phyloP scores from a whole-genome alignment of 2,329 filamentous ascomycete species.

The Aspergillus sclerotialis region DNA sequence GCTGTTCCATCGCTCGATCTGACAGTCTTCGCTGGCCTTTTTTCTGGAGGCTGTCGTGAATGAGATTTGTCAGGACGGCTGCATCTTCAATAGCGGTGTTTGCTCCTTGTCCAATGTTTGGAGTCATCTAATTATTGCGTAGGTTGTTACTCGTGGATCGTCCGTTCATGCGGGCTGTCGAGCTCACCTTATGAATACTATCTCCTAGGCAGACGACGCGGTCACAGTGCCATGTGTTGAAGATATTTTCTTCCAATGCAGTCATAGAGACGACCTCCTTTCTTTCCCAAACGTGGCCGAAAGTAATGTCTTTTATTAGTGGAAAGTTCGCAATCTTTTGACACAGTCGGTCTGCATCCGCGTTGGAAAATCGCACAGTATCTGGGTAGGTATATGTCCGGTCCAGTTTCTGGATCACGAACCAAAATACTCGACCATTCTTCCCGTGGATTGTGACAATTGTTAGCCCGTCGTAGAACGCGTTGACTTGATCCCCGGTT shows the following conservation, averaged over 20 bases:
- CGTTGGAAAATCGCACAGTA: conserved; percentile 13
- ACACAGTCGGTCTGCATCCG: conserved; percentile 12
- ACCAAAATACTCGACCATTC: conserved; percentile 19
- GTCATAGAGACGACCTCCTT: conserved; percentile 11
- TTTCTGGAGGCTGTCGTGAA: conserved; percentile 12
- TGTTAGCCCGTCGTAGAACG: conserved; percentile 9
- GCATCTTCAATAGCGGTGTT: conserved; percentile 37
- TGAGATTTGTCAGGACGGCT: conserved; percentile 26
- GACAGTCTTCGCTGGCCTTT: neutral
- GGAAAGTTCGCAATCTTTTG: conserved; percentile 4
- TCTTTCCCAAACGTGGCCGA: conserved; percentile 19
- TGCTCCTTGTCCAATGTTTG: conserved; percentile 33
- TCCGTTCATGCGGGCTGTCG: too few relatives aligned
- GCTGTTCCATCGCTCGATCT: conserved; percentile 1
- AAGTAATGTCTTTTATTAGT: conserved; percentile 10
- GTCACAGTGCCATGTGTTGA: conserved; percentile 17
- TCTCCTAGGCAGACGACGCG: conserved; percentile 20
- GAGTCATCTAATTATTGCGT: conserved; percentile 29
- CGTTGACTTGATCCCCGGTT: conserved; percentile 13
- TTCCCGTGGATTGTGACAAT: conserved; percentile 15
- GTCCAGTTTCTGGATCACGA: conserved; percentile 18
- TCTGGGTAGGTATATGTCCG: conserved; percentile 14
- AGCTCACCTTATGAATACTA: conserved; percentile 19
- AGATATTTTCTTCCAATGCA: conserved; percentile 18
- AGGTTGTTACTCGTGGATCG: too few relatives aligned